Evolutionary conservation across 2,329 filamentous ascomycete genomes (phyloP).

Genomic region (Helotiales sp.): DNA sequence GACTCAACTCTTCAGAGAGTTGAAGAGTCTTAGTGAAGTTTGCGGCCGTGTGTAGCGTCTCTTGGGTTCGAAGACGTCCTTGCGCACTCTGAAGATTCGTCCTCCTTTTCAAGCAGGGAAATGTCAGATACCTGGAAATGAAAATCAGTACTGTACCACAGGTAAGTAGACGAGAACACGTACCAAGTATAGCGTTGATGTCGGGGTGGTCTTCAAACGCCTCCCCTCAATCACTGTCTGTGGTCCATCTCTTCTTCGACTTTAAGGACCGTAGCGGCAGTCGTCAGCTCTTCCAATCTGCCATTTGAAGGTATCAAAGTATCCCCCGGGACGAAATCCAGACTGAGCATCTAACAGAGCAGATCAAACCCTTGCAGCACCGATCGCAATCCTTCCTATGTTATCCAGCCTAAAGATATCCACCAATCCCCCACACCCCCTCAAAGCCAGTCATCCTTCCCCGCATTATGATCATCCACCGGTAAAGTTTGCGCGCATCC

Average conservation of each 20-base stretch:
- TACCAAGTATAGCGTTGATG: background rate
- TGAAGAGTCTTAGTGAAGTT: too few relatives aligned
- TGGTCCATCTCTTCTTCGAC: background rate
- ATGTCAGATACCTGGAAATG: too few relatives aligned
- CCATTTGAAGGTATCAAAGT: too few relatives aligned
- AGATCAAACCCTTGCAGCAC: too few relatives aligned
- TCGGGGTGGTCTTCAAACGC: background rate
- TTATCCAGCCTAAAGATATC: background rate
- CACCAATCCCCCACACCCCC: background rate
- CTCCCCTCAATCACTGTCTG: background rate
- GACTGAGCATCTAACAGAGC: too few relatives aligned
- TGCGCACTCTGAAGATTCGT: too few relatives aligned
- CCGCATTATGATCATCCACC: background rate
- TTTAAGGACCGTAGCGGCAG: background rate
- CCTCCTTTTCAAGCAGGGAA: too few relatives aligned
- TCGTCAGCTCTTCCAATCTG: background rate
- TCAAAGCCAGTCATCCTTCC: constrained; percentile 22
- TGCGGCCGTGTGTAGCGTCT: too few relatives aligned
- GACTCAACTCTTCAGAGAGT: too few relatives aligned
- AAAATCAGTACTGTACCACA: background rate
- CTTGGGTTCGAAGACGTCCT: too few relatives aligned
- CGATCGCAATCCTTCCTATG: too few relatives aligned
- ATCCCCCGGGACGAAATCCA: too few relatives aligned
- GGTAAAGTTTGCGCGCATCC: constrained; percentile 8
- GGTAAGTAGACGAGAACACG: background rate